Base-by-base conservation (phyloP, 83 land plant genomes). In the Isoetes engelmannii region DNA sequence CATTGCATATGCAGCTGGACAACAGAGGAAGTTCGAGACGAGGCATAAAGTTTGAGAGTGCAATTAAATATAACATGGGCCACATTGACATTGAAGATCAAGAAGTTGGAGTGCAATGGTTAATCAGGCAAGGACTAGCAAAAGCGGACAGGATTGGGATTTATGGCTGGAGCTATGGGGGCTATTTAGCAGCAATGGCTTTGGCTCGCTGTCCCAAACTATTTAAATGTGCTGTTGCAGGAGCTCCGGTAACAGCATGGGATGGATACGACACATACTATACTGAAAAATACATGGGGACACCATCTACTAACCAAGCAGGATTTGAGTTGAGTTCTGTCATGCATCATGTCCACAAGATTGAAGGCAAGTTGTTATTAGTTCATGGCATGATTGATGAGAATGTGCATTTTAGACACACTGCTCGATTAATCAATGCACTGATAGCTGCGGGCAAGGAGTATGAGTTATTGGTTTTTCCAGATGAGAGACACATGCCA, bases 311-410 rank as follows among this genome's bases (percentile, higher is more conserved):
- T 19, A 82, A 94, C 46, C 74, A 72, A 2, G 70, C 48, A 41
- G 84, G 72, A 3, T 94, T 84, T 60, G 84, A 80, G 65, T 70
- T 59, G 47, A 72, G 92, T 74, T 94, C 96, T 20, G 82, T 94
- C 51, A 86, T 90, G 90, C 82, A 84, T 68, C 96, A 94, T 70
- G 88, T 88, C 4, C 68, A 80, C 46, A 86, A 79, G 64, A 74
- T 90, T 64, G 81, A 81, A 60, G 99, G 99, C 5, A 87, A 83
- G 69, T 60, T 94, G 73, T 65, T 94, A 55, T 83, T 94, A 20
- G 92, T 94, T 2, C 99, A 94, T 75, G 99, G 99, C 6, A 94
- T 94, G 99, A 90, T 90, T 49, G 99, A 94, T 60, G 99, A 94
- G 62, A 94, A 94, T 67, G 99, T 94, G 45, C 99, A 94, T 63